phyloP scores from a whole-genome alignment of 23 red algal genomes.

The Pyropia haitanensis region DNA sequence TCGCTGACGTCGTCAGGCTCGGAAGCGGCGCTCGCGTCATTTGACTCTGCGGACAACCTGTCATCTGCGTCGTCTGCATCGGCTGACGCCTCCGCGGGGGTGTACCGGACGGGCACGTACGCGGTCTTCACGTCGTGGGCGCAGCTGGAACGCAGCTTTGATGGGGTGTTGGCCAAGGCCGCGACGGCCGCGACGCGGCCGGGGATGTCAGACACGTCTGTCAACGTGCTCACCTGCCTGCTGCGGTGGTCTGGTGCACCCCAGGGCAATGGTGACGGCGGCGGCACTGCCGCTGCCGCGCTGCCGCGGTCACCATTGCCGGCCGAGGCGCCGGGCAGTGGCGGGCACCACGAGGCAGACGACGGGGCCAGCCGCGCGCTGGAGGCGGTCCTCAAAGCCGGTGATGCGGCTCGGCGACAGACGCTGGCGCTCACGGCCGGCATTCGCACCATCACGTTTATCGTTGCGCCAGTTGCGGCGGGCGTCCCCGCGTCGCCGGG shows the following conservation, averaged over 20 bases:
- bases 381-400: too few species aligned
- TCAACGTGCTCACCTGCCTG: slow-evolving; percentile 65
- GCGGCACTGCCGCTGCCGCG: too few species aligned
- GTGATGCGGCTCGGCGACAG: slow-evolving; percentile 2
- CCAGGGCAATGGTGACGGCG: too few species aligned
- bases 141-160: slow-evolving; percentile 58
- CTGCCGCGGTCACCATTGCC: too few species aligned
- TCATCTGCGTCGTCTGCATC: slow-evolving; percentile 13
- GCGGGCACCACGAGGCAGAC: too few species aligned
- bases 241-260: slow-evolving; percentile 21
- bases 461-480: slow-evolving; percentile 57
- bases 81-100: slow-evolving; percentile 19
- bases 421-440: slow-evolving; percentile 46
- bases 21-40: slow-evolving; percentile 26
- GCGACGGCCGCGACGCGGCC: slow-evolving; percentile 1
- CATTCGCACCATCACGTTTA: slow-evolving; percentile 86
- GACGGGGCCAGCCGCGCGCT: too few species aligned
- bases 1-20: too few species aligned
- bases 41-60: slow-evolving; percentile 94
- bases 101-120: slow-evolving; percentile 61
- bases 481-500: neutral
- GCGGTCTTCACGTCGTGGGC: slow-evolving; percentile 52
- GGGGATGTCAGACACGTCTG: neutral
- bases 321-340: too few species aligned
- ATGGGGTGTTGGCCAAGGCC: slow-evolving; percentile 35